A percentile compares a stretch with the other conserved stretches of the same genome.
Conservation (phyloP, 345 rosid genomes). For the Lagerstroemia speciosa region DNA sequence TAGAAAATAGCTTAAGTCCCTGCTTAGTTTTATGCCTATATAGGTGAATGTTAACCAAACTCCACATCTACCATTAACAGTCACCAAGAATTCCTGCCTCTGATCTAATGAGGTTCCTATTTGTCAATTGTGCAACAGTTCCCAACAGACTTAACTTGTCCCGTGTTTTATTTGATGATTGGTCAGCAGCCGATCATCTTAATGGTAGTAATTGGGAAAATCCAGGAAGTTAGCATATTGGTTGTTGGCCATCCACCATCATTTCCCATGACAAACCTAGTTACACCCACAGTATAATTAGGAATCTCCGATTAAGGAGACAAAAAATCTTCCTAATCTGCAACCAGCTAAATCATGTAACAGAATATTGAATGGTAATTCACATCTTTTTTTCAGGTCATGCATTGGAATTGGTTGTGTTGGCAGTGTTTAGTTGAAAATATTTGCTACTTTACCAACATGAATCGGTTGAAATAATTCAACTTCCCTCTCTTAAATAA, state of each 20-base stretch:
- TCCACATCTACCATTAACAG: background rate
- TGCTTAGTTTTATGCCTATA: too few species aligned
- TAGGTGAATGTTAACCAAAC: background rate
- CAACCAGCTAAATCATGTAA: background rate
- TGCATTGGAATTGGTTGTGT: slow-evolving; percentile 2
- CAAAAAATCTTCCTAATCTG: background rate
- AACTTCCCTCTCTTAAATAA: too few species aligned
- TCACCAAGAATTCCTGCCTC: background rate
- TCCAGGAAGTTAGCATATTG: background rate
- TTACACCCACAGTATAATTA: background rate
- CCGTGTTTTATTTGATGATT: background rate
- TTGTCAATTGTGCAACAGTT: slow-evolving; percentile 2
- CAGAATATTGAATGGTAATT: background rate
- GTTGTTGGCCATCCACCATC: background rate
- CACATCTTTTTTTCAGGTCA: background rate
- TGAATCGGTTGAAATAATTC: too few species aligned
- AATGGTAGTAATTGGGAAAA: background rate
- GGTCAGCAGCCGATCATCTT: background rate
- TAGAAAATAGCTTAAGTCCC: background rate
- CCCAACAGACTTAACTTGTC: background rate
- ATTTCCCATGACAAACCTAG: background rate
- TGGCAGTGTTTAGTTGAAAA: slow-evolving; percentile 5
- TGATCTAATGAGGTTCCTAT: background rate
- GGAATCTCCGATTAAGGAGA: background rate
- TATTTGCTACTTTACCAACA: background rate